A percentile compares a stretch with the other conserved stretches of the same genome.
Evolutionary conservation across 805 yeast species (phyloP).

Genomic region (Kuraishia capsulata): DNA sequence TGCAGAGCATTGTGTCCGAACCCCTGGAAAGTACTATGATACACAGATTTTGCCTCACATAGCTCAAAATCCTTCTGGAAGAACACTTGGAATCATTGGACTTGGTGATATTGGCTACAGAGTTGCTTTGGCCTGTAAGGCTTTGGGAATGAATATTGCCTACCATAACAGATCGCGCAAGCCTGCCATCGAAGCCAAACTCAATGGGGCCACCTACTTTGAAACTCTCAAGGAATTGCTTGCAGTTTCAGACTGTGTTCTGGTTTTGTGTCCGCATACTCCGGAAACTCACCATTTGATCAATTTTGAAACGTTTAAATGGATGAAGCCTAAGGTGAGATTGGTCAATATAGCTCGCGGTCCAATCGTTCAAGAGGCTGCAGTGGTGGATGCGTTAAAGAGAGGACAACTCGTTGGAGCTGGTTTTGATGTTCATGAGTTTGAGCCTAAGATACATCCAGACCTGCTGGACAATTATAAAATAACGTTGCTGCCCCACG

Average conservation of each 20-base stretch:
- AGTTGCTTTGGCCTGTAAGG: slow-evolving; percentile 30
- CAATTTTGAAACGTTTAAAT: slow-evolving; percentile 20
- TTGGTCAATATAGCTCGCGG: slow-evolving; percentile 30
- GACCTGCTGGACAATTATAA: slow-evolving; percentile 23
- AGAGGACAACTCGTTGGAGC: slow-evolving; percentile 31
- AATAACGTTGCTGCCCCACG: slow-evolving; percentile 27
- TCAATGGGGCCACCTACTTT: slow-evolving; percentile 21
- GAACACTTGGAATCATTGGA: slow-evolving; percentile 36
- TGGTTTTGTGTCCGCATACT: slow-evolving; percentile 29
- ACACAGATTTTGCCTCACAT: slow-evolving; percentile 20
- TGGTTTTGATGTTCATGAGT: slow-evolving; percentile 33
- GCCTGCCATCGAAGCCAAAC: slow-evolving; percentile 19
- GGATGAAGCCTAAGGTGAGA: slow-evolving; percentile 18
- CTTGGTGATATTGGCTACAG: slow-evolving; percentile 37
- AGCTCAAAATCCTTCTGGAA: slow-evolving; percentile 31
- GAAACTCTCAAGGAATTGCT: slow-evolving; percentile 17
- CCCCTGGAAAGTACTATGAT: slow-evolving; percentile 21
- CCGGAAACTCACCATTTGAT: slow-evolving; percentile 28
- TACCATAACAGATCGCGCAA: slow-evolving; percentile 30
- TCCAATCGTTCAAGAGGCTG: slow-evolving; percentile 29
- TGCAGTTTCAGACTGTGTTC: slow-evolving; percentile 20
- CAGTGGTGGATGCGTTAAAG: slow-evolving; percentile 28
- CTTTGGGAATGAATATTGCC: slow-evolving; percentile 33
- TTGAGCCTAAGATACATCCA: slow-evolving; percentile 27
- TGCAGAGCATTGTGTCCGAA: slow-evolving; percentile 28